Base-by-base conservation (phyloP, 805 yeast species). In the Candida koratica region DNA sequence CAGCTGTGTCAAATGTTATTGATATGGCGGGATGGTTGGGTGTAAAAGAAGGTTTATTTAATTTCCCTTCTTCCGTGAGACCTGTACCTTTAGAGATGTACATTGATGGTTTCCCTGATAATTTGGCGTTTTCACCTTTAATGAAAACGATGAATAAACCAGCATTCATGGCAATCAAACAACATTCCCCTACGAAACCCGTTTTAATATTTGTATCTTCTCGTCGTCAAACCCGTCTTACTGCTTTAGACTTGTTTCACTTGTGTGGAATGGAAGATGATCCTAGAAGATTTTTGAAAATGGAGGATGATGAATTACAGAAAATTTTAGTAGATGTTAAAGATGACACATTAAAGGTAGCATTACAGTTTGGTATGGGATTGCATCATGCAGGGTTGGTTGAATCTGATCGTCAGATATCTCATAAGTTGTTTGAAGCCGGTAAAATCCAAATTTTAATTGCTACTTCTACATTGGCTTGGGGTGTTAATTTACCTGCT, bases 101-200 rank as follows among this genome's bases (percentile, higher is more conserved):
- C 48, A 84, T 84, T 44, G 94, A 84, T 52, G 94, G 94, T 0
- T 84, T 81, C 49, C 89, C 88, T 1, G 93, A 84, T 45, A 81
- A 82, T 44, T 67, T 81, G 42, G 88, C 87, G 1, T 84, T 84
- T 52, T 79, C 88, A 48, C 87, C 90, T 1, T 64, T 85, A 51
- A 84, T 84, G 96, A 85, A 79, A 64, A 84, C 79, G 15, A 85
- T 77, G 93, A 87, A 80, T 68, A 87, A 73, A 50, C 96, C 97
- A 1, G 90, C 95, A 0, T 88, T 84, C 51, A 76, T 82, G 81
- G 95, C 96, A 0, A 88, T 88, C 44, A 85, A 87, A 52, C 87
- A 85, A 44, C 96, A 89, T 55, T 84, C 96, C 0, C 94, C 96
- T 2, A 65, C 64, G 13, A 80, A 88, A 53, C 95, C 96, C 0